These are phyloP conservation scores for Saccharomycopsis phalli DNA, from an alignment of 1,139 yeast genomes.

Conservation along the genomic window DNA sequence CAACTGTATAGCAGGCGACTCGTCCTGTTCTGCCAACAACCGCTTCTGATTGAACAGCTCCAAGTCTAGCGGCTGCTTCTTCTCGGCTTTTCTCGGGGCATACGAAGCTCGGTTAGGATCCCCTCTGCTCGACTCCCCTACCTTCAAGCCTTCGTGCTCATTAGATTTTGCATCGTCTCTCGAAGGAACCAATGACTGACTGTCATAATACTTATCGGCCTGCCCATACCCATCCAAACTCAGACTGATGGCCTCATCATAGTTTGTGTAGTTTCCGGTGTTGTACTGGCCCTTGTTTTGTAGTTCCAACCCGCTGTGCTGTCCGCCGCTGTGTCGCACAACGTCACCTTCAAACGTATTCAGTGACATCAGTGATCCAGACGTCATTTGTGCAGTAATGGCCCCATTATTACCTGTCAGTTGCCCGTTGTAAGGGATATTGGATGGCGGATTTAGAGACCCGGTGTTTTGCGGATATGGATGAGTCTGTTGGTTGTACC, in stretches of 20 bases:
- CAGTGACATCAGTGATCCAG: conserved; percentile 7
- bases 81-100: conserved; percentile 1
- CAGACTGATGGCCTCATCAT: conserved; percentile 16
- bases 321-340: conserved; percentile 15
- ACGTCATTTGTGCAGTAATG: conserved; percentile 11
- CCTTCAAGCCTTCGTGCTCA: neutral
- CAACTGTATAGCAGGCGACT: conserved; percentile 37
- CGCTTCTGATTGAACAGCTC: conserved; percentile 25
- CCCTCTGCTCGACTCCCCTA: neutral
- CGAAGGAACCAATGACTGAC: conserved; percentile 24
- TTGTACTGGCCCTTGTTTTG: conserved; percentile 6
- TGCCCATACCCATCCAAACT: conserved; percentile 36
- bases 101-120: neutral
- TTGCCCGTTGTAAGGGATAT: neutral
- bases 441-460: neutral
- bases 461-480: neutral
- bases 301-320: conserved; percentile 2
- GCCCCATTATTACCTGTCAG: neutral
- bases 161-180: neutral
- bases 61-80: conserved; percentile 14
- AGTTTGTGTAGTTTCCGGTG: conserved; percentile 10
- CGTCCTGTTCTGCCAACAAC: conserved; percentile 28
- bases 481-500: neutral
- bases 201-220: conserved; percentile 39
- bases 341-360: conserved; percentile 16